Percentiles rank a stretch among this genome's conserved stretches.
Evolutionary conservation across 352 stramenopile species (phyloP).

Genomic region (Globisporangium abappressorium): DNA sequence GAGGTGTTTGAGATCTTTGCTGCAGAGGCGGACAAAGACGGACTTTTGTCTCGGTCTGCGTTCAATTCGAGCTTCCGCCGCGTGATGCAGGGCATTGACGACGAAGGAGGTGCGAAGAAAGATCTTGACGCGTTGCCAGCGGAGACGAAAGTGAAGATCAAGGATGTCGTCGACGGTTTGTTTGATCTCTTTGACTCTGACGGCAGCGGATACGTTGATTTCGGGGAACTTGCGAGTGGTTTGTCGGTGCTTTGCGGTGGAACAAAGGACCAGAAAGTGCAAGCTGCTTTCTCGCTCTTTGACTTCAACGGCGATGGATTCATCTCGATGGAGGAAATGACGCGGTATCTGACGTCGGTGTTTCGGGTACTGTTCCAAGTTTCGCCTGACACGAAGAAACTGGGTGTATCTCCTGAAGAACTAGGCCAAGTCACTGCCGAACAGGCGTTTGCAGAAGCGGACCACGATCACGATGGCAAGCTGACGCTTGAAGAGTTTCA

Average conservation of each 20-base stretch:
- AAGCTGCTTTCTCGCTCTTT: constrained; percentile 82
- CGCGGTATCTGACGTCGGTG: constrained; percentile 82
- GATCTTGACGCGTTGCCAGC: constrained; percentile 12
- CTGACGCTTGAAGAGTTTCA: constrained; percentile 87
- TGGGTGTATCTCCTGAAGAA: constrained; percentile 70
- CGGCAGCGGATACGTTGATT: constrained; percentile 72
- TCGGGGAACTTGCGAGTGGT: constrained; percentile 78
- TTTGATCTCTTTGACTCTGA: constrained; percentile 85
- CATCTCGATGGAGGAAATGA: constrained; percentile 87
- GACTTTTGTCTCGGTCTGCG: constrained; percentile 61
- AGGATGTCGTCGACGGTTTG: constrained; percentile 57
- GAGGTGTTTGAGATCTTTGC: constrained; percentile 89
- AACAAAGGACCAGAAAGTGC: constrained; percentile 84
- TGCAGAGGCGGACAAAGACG: constrained; percentile 65
- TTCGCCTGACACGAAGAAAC: constrained; percentile 54
- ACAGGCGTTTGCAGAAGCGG: constrained; percentile 70
- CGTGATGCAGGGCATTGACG: constrained; percentile 40
- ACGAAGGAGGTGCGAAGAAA: constrained; percentile 13
- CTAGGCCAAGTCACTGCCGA: constrained; percentile 76
- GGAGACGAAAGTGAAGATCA: constrained; percentile 43
- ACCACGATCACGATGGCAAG: constrained; percentile 67
- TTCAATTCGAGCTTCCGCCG: constrained; percentile 81
- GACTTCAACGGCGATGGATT: constrained; percentile 89
- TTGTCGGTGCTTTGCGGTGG: constrained; percentile 81
- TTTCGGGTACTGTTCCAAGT: constrained; percentile 86